Conservation (phyloP, 371 early-diverging fungal genomes). For the Syncephalastrum racemosum region DNA sequence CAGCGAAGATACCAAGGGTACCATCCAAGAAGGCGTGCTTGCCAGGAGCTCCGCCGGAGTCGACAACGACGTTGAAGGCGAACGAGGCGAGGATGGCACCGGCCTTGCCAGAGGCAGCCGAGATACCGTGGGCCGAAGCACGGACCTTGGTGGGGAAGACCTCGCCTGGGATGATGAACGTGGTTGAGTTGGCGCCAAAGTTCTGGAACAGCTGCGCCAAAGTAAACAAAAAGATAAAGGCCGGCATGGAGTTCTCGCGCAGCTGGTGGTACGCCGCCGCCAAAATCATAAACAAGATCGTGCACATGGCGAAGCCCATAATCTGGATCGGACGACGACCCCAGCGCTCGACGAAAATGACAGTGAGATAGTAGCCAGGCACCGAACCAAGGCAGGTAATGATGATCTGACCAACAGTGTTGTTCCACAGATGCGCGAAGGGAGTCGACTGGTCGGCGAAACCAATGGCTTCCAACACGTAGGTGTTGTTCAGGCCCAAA, state of each 20-base stretch:
- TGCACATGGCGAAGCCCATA: slow-evolving; percentile 73
- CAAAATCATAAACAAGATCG: slow-evolving; percentile 75
- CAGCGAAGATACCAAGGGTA: slow-evolving; percentile 68
- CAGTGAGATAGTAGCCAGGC: slow-evolving; percentile 88
- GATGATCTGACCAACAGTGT: slow-evolving; percentile 79
- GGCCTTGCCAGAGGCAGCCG: slow-evolving; percentile 85
- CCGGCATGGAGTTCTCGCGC: slow-evolving; percentile 54
- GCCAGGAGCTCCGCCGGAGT: slow-evolving; percentile 50
- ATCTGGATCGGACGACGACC: slow-evolving; percentile 85
- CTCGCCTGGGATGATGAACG: slow-evolving; percentile 90
- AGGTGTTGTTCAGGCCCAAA: slow-evolving; percentile 78
- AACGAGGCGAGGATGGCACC: slow-evolving; percentile 70
- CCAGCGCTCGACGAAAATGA: slow-evolving; percentile 72
- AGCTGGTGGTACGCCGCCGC: slow-evolving; percentile 66
- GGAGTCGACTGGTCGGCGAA: slow-evolving; percentile 55
- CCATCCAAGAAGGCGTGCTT: slow-evolving; percentile 66
- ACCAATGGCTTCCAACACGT: slow-evolving; percentile 72
- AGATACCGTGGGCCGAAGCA: slow-evolving; percentile 86
- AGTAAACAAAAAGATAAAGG: slow-evolving; percentile 74
- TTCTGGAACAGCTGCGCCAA: slow-evolving; percentile 81
- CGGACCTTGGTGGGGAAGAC: slow-evolving; percentile 89
- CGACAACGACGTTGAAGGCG: slow-evolving; percentile 61
- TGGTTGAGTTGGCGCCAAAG: slow-evolving; percentile 92
- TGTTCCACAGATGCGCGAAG: slow-evolving; percentile 57
- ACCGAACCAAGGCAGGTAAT: slow-evolving; percentile 82